phyloP scores from a whole-genome alignment of 169 alveolate genomes.

The Plasmodium vinckei region DNA sequence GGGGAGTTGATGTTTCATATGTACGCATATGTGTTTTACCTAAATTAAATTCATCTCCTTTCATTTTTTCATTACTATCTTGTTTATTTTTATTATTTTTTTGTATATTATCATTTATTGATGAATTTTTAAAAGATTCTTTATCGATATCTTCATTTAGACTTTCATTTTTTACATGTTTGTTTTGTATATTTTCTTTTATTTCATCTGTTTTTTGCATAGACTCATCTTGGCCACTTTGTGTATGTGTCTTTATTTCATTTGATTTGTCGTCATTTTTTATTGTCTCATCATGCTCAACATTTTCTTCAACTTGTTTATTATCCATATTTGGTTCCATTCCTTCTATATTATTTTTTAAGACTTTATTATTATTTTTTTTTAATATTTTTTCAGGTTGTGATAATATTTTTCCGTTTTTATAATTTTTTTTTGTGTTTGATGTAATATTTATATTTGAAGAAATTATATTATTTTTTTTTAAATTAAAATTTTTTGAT shows the following conservation, averaged over 20 bases:
- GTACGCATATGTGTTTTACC: neutral
- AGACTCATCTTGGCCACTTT: neutral
- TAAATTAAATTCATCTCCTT: neutral
- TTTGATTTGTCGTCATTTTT: neutral
- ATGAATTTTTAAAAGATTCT: neutral
- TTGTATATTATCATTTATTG: neutral
- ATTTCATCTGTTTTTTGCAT: neutral
- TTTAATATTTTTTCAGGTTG: constrained; percentile 42
- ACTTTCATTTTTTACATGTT: neutral
- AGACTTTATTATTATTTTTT: too few species aligned
- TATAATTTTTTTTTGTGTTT: constrained; percentile 31
- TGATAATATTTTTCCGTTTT: constrained; percentile 27
- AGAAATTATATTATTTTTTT: constrained; percentile 16
- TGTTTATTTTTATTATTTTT: neutral
- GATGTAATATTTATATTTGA: constrained; percentile 8
- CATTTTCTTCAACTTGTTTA: neutral
- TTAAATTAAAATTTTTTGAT: constrained; percentile 7
- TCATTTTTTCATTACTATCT: neutral
- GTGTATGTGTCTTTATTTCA: neutral
- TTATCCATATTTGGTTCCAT: constrained; percentile 11
- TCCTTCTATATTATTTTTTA: constrained; percentile 44
- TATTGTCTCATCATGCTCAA: neutral
- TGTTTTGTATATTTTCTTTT: neutral
- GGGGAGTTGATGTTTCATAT: neutral
- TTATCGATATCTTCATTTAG: neutral